Evolutionary conservation across 805 yeast species (phyloP).

Genomic region (Candida easanensis): DNA sequence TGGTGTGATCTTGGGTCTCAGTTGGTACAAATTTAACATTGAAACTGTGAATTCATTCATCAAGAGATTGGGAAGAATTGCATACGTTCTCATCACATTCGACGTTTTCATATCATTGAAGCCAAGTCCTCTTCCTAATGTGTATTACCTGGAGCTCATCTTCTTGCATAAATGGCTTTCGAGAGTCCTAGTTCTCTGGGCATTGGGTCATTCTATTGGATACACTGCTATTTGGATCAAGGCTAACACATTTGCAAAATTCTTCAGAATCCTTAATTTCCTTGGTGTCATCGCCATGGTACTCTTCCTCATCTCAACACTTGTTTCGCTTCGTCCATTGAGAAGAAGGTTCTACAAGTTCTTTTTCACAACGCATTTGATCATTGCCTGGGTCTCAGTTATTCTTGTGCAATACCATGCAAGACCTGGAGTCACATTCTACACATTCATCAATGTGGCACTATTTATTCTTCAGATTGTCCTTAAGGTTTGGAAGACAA

Average conservation of each 20-base stretch:
- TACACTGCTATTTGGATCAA: slow-evolving; percentile 48
- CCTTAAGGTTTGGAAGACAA: slow-evolving; percentile 30
- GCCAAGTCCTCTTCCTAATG: slow-evolving; percentile 48
- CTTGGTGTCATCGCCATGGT: slow-evolving; percentile 48
- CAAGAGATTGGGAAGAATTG: slow-evolving; percentile 61
- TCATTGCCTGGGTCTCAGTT: slow-evolving; percentile 45
- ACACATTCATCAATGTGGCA: slow-evolving; percentile 28
- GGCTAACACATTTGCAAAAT: slow-evolving; percentile 35
- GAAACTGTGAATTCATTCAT: slow-evolving; percentile 35
- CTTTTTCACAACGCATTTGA: slow-evolving; percentile 58
- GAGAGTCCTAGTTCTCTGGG: slow-evolving; percentile 46
- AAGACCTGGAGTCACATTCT: slow-evolving; percentile 58
- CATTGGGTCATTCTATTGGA: slow-evolving; percentile 50
- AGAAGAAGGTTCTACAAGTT: slow-evolving; percentile 47
- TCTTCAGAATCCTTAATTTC: slow-evolving; percentile 40
- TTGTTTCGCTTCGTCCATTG: slow-evolving; percentile 46
- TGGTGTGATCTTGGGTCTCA: slow-evolving; percentile 30
- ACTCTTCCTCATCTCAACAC: slow-evolving; percentile 34
- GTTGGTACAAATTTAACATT: slow-evolving; percentile 33
- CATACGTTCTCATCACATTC: slow-evolving; percentile 57
- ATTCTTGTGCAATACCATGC: slow-evolving; percentile 57
- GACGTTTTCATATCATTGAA: slow-evolving; percentile 53
- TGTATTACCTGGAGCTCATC: slow-evolving; percentile 51
- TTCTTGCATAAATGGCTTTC: slow-evolving; percentile 72
- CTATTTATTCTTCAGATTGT: slow-evolving; percentile 38